Percentiles rank a stretch among this genome's conserved stretches.
These are phyloP conservation scores for Mangifera indica DNA, from an alignment of 345 rosid species.

Conservation along the genomic window DNA sequence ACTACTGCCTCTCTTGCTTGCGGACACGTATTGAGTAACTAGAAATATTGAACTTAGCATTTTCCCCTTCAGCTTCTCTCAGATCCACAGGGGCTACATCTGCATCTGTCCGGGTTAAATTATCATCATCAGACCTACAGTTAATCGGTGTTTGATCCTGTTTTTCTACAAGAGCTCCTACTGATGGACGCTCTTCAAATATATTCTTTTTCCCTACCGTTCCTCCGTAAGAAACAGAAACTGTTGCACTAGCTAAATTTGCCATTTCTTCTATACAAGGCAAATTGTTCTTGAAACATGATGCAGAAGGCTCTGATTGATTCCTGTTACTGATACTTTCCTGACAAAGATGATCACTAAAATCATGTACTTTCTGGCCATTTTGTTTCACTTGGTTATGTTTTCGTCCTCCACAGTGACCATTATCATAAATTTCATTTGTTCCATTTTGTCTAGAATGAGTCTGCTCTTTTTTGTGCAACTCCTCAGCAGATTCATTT, in stretches of 20 bases:
- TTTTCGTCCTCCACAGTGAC: constrained; percentile 12
- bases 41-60: constrained; percentile 17
- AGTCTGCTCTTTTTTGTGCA: constrained; percentile 8
- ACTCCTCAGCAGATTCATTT: constrained; percentile 15
- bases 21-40: constrained; percentile 18
- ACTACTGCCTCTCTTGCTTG: constrained; percentile 13
- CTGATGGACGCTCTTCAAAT: constrained; percentile 1
- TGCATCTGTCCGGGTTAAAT: constrained; percentile 13
- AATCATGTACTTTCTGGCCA: constrained; percentile 9
- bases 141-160: constrained; percentile 19
- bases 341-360: constrained; percentile 18
- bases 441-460: constrained; percentile 23
- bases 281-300: neutral
- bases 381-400: constrained; percentile 16
- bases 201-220: constrained; percentile 21
- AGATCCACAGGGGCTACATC: constrained; percentile 8
- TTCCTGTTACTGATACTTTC: constrained; percentile 9
- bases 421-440: constrained; percentile 17
- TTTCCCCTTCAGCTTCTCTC: constrained; percentile 18
- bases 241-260: constrained; percentile 1
- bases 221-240: constrained; percentile 11
- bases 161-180: constrained; percentile 18
- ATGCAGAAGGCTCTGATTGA: constrained; percentile 19
- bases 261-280: constrained; percentile 27
- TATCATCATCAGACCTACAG: constrained; percentile 4